phyloP scores from a whole-genome alignment of 2,329 filamentous ascomycete species.

The Penicillium sp. region DNA sequence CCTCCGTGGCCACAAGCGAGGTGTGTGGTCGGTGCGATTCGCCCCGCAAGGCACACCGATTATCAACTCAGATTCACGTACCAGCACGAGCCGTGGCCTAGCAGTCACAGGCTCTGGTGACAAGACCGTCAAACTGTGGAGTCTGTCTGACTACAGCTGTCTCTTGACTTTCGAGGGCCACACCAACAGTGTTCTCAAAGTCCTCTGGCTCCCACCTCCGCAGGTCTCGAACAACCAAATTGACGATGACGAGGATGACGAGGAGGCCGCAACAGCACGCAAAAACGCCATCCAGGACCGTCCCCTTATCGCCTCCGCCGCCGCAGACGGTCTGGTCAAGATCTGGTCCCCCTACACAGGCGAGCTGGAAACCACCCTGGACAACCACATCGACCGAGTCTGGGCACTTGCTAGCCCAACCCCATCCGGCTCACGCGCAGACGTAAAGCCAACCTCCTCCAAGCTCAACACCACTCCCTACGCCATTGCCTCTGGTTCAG shows the following conservation, averaged over 20 bases:
- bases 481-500: conserved; percentile 83
- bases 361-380: conserved; percentile 83
- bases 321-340: conserved; percentile 92
- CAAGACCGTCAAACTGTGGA: conserved; percentile 96
- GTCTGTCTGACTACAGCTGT: conserved; percentile 85
- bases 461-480: conserved; percentile 49
- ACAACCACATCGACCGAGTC: conserved; percentile 95
- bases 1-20: conserved; percentile 85
- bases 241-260: conserved; percentile 37
- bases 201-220: conserved; percentile 73
- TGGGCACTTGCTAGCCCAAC: conserved; percentile 78
- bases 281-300: conserved; percentile 35
- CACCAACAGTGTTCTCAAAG: conserved; percentile 91
- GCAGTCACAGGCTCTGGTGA: conserved; percentile 90
- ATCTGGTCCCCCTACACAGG: conserved; percentile 88
- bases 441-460: conserved; percentile 32
- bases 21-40: conserved; percentile 94
- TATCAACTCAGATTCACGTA: conserved; percentile 68
- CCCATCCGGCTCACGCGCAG: conserved; percentile 35
- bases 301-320: conserved; percentile 70
- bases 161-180: conserved; percentile 94
- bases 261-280: conserved; percentile 30
- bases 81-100: conserved; percentile 73
- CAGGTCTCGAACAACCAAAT: conserved; percentile 34
- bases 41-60: conserved; percentile 76